phyloP scores from a whole-genome alignment of 2,329 filamentous ascomycete species.

The Fusarium siculi region DNA sequence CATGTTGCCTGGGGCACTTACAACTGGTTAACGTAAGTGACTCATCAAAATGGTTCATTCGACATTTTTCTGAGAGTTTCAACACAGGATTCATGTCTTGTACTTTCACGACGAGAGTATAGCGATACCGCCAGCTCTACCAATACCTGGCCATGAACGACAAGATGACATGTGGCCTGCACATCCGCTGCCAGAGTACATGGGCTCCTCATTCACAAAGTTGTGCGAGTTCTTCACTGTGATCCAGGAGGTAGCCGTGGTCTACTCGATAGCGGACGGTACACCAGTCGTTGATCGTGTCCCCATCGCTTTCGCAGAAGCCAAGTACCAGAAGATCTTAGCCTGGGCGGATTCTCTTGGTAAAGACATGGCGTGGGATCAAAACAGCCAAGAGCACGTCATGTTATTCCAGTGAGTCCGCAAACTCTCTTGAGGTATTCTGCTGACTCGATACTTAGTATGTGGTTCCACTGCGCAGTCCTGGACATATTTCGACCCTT shows the following conservation, averaged over 20 bases:
- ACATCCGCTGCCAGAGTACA: neutral
- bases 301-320: neutral
- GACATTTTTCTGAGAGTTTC: neutral
- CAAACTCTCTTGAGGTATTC: accelerated
- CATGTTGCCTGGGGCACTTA: constrained; percentile 3
- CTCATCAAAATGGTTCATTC: too few species aligned
- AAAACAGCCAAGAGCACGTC: neutral
- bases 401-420: neutral
- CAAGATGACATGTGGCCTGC: neutral
- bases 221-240: neutral
- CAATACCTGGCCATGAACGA: neutral
- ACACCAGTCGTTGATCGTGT: neutral
- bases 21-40: constrained; percentile 2
- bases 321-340: neutral
- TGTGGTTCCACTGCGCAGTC: constrained; percentile 7
- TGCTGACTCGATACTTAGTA: accelerated
- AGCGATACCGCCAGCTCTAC: neutral
- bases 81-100: neutral
- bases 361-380: neutral
- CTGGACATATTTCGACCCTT: constrained; percentile 2
- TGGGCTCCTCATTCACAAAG: neutral
- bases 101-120: neutral
- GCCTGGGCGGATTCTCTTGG: neutral
- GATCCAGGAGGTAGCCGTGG: neutral
- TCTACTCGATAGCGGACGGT: accelerated